phyloP scores from a whole-genome alignment of 305 asterid species.

The Nicotiana rustica region DNA sequence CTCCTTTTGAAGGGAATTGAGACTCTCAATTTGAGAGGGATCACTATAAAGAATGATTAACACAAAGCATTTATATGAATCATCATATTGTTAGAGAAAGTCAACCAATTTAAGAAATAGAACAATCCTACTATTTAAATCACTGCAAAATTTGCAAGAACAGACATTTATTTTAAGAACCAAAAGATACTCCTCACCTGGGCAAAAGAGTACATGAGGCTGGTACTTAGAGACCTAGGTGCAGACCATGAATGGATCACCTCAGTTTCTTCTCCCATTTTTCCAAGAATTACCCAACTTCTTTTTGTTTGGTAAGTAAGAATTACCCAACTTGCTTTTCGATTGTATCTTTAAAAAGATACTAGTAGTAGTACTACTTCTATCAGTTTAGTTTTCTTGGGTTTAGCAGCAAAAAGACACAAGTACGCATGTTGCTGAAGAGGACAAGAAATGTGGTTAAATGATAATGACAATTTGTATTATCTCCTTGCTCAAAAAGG shows the following conservation, averaged over 20 bases:
- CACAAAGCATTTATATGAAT: background rate
- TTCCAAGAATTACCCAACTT: background rate
- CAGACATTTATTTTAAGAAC: background rate
- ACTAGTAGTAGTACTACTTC: background rate
- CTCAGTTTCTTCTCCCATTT: constrained; percentile 60
- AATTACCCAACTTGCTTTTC: background rate
- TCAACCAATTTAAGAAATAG: constrained; percentile 3
- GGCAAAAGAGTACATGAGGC: constrained; percentile 84
- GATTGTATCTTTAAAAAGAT: background rate
- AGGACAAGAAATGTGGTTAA: no score
- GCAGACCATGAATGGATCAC: constrained; percentile 81
- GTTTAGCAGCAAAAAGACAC: background rate
- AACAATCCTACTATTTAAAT: background rate
- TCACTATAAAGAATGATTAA: background rate
- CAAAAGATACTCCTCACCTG: constrained; percentile 53
- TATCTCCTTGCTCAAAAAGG: background rate
- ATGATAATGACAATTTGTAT: background rate
- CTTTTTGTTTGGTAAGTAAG: background rate
- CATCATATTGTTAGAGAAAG: background rate
- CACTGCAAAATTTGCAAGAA: background rate
- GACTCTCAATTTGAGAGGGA: background rate
- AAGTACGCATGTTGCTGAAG: no score
- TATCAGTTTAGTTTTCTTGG: background rate
- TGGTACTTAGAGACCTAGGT: constrained; percentile 75
- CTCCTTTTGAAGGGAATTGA: background rate